phyloP scores from a whole-genome alignment of 768 basidiomycete species.

The Lyophyllum shimeji region DNA sequence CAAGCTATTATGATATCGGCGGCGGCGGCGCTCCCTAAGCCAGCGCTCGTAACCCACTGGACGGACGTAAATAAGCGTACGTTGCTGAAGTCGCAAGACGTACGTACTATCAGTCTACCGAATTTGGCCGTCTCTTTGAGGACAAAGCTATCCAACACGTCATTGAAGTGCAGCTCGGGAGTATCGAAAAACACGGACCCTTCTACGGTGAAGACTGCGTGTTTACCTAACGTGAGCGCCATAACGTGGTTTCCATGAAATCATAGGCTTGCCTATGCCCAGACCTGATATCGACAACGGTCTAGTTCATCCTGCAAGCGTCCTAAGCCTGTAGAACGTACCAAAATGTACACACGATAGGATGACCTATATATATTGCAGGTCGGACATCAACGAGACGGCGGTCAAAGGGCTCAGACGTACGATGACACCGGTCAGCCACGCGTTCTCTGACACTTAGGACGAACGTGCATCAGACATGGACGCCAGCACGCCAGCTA shows the following conservation, averaged over 20 bases:
- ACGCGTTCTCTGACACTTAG: slow-evolving; percentile 43
- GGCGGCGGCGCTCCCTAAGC: slow-evolving; percentile 46
- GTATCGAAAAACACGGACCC: slow-evolving; percentile 28
- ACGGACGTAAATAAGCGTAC: slow-evolving; percentile 30
- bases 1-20: slow-evolving; percentile 50
- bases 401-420: slow-evolving; percentile 11
- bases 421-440: slow-evolving; percentile 43
- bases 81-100: slow-evolving; percentile 7
- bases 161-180: slow-evolving; percentile 4
- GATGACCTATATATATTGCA: slow-evolving; percentile 32
- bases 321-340: slow-evolving; percentile 20
- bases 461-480: slow-evolving; percentile 1
- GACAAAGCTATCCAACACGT: slow-evolving; percentile 27
- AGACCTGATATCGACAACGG: slow-evolving; percentile 25
- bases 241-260: not conserved
- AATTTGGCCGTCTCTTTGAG: slow-evolving; percentile 32
- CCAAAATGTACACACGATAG: slow-evolving; percentile 43
- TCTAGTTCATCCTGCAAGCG: slow-evolving; percentile 1
- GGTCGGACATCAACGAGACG: not conserved
- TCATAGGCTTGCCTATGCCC: slow-evolving; percentile 33
- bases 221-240: slow-evolving; percentile 1
- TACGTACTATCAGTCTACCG: slow-evolving; percentile 36
- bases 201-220: slow-evolving; percentile 47
- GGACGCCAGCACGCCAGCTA: not conserved
- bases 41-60: slow-evolving; percentile 50